phyloP scores from a whole-genome alignment of 768 basidiomycete genomes.

The Pulveroboletus sp. region DNA sequence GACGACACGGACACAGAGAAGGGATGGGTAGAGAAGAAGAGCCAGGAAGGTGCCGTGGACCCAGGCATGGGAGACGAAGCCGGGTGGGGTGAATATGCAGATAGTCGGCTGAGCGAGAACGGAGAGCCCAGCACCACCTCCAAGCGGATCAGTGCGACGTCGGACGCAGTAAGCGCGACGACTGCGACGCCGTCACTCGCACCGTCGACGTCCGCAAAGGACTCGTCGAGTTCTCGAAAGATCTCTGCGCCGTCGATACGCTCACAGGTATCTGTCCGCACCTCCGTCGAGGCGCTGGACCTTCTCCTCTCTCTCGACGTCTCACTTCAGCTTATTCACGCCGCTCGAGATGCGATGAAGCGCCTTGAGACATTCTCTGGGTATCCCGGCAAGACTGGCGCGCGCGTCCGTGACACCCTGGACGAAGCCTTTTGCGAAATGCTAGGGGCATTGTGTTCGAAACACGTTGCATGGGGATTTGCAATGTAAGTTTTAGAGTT shows the following conservation, averaged over 20 bases:
- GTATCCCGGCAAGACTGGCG: slow-evolving; percentile 86
- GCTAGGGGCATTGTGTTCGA: slow-evolving; percentile 69
- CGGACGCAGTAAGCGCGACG: neutral
- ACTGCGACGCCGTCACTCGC: neutral
- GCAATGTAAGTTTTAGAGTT: slow-evolving; percentile 46
- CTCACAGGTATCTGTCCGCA: slow-evolving; percentile 19
- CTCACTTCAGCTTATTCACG: slow-evolving; percentile 88
- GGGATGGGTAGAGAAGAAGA: slow-evolving; percentile 4
- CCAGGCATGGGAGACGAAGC: slow-evolving; percentile 17
- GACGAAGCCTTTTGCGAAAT: slow-evolving; percentile 91
- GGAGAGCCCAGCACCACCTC: too few relatives aligned
- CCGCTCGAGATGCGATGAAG: slow-evolving; percentile 87
- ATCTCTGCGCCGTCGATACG: neutral
- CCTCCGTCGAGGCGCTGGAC: slow-evolving; percentile 50
- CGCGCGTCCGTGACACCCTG: slow-evolving; percentile 85
- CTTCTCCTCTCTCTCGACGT: slow-evolving; percentile 88
- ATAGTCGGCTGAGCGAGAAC: slow-evolving; percentile 1
- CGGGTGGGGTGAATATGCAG: slow-evolving; percentile 23
- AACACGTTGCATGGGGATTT: slow-evolving; percentile 82
- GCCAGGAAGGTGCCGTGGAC: neutral
- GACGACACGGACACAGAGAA: slow-evolving; percentile 17
- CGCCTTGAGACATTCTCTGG: slow-evolving; percentile 85
- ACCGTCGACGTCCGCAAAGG: slow-evolving; percentile 1
- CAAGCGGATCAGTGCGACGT: neutral
- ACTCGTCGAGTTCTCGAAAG: neutral